Conservation (phyloP, 1,284 basidiomycete genomes). For the Boletus albobrunnescens region DNA sequence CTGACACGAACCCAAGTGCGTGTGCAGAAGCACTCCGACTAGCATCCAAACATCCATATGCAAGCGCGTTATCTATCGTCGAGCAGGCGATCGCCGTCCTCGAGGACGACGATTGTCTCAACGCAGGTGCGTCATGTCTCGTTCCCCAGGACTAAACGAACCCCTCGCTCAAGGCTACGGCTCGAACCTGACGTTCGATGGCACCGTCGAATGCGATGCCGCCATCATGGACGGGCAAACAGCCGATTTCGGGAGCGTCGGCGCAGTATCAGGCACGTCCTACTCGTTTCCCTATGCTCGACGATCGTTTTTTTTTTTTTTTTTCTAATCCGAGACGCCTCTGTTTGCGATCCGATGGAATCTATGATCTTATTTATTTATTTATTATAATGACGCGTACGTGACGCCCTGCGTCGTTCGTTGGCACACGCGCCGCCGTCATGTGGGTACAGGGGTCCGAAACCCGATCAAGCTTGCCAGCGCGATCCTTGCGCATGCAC, state of each 20-base stretch:
- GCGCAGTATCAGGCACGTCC: conserved; percentile 59
- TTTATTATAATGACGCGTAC: too few relatives aligned
- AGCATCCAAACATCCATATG: conserved; percentile 11
- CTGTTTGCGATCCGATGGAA: too few relatives aligned
- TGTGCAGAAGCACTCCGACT: conserved; percentile 38
- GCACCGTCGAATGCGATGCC: conserved; percentile 74
- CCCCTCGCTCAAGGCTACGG: conserved; percentile 66
- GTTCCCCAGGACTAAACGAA: too few relatives aligned
- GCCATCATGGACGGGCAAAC: conserved; percentile 58
- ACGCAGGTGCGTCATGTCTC: conserved; percentile 73
- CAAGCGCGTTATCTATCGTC: conserved; percentile 41
- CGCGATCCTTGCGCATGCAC: conserved; percentile 51
- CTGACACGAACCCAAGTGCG: conserved; percentile 37
- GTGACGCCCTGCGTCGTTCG: too few relatives aligned
- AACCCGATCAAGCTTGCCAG: conserved; percentile 63
- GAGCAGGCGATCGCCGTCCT: conserved; percentile 51
- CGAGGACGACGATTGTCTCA: conserved; percentile 59
- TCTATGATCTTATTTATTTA: too few relatives aligned
- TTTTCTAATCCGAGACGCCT: too few relatives aligned
- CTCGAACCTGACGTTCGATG: conserved; percentile 67
- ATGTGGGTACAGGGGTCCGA: conserved; percentile 59
- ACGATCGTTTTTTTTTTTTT: too few relatives aligned
- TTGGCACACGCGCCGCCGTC: too few relatives aligned
- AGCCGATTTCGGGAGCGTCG: conserved; percentile 62
- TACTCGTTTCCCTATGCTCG: too few relatives aligned